Evolutionary conservation across 257 asterid species (phyloP), one percentile per base, ranked within the genome.

Genomic region (Forsythia viridissima): DNA sequence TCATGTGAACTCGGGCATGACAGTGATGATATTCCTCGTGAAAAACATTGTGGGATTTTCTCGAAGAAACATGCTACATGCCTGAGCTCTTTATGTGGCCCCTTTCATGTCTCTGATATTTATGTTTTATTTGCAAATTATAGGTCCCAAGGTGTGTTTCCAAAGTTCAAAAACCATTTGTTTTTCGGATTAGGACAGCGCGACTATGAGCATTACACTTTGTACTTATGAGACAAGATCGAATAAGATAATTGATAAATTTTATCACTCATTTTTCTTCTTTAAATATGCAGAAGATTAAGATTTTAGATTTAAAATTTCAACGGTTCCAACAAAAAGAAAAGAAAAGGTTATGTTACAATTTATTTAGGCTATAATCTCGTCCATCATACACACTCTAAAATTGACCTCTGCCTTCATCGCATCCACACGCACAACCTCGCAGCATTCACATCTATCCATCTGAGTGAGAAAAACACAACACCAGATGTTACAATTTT

Each of bases 371-470:
- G 81, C 87, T 57, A 84, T 77, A 15, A 73, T 63, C 69, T 84
- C 84, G 34, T 74, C 21, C 15, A 6, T 4, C 59, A 3, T 61
- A 61, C 87, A 84, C 51, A 77, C 84, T 51, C 82, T 80, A 41
- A 76, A 74, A 24, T 84, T 84, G 68, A 84, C 69, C 4, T 67
- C 52, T 2, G 81, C 84, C 18, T 68, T 44, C 55, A 34, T 71
- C 0, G 72, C 71, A 8, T 43, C 40, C 9, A 77, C 24, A 4
- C 36, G 10, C 10, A 80, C 24, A 1, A 83, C 10, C 30, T 84
- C 87, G 34, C 87, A 84, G 8, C 87, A 84, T 39, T 84, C 87
- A 16, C 80, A 36, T 61, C 84, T 77, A 52, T 83, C 76, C 24
- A 79, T 75, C 86, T 83, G 80, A 40, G 16, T 9, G 1, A 38